These are phyloP conservation scores for Alopecurus myosuroides DNA, from an alignment of 176 grass and related monocot species.

Conservation along the genomic window DNA sequence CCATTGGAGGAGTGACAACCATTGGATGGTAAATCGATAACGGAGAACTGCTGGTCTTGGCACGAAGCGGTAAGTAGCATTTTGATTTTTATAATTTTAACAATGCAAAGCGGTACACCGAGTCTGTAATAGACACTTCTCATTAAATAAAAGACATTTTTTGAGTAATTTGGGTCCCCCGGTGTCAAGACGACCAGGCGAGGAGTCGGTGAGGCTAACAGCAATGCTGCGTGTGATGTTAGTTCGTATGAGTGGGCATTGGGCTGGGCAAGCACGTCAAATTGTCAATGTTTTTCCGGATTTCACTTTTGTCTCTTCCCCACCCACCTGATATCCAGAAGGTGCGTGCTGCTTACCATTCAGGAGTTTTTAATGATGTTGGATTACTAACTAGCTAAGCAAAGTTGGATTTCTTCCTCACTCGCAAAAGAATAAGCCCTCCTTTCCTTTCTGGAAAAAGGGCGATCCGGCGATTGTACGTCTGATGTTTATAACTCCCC, in stretches of 20 bases:
- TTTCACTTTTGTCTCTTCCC: not conserved
- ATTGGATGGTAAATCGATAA: no score
- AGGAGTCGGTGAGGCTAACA: not conserved
- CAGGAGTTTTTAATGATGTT: not conserved
- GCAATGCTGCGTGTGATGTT: not conserved
- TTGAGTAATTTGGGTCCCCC: no score
- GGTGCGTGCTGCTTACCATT: not conserved
- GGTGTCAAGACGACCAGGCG: no score
- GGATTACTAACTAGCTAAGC: not conserved
- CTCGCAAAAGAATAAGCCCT: not conserved
- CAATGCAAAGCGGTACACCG: no score
- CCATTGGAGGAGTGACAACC: no score
- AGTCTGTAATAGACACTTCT: no score
- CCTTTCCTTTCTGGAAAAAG: not conserved
- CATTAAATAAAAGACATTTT: no score
- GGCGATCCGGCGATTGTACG: not conserved
- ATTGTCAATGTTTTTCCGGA: not conserved
- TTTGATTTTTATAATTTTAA: no score
- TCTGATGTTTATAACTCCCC: no score
- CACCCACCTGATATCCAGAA: slow-evolving; percentile 16
- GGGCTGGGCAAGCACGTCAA: not conserved
- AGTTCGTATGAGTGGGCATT: not conserved
- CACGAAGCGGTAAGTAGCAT: no score
- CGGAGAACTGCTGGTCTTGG: no score
- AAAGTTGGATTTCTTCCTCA: not conserved